phyloP scores from a whole-genome alignment of 768 basidiomycete genomes.

The Collybia sordida region DNA sequence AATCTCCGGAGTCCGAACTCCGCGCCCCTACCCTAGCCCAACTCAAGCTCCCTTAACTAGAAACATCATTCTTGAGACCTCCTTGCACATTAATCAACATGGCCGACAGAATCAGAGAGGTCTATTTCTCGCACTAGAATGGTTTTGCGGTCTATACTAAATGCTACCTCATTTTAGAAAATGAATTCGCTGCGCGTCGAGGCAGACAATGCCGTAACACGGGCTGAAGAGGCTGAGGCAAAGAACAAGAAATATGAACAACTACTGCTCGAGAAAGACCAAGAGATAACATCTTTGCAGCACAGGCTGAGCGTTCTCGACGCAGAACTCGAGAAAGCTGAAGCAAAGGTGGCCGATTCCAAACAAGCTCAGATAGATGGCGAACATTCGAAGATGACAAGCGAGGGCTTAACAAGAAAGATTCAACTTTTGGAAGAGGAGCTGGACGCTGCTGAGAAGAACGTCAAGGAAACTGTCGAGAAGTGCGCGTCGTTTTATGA shows the following conservation, averaged over 20 bases:
- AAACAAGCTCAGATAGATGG: conserved; percentile 69
- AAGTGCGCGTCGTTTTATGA: conserved; percentile 63
- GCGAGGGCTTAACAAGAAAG: conserved; percentile 78
- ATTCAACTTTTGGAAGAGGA: conserved; percentile 93
- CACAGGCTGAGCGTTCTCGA: conserved; percentile 71
- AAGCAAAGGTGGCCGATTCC: conserved; percentile 59
- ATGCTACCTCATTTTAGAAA: conserved; percentile 54
- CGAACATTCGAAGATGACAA: conserved; percentile 67
- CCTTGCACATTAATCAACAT: conserved; percentile 24
- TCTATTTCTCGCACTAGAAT: conserved; percentile 12
- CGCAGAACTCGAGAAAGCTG: conserved; percentile 66
- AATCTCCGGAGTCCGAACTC: conserved; percentile 25
- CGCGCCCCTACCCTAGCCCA: conserved; percentile 20
- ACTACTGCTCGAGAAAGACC: conserved; percentile 74
- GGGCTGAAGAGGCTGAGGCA: conserved; percentile 86
- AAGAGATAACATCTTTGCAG: conserved; percentile 78
- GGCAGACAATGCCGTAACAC: conserved; percentile 75
- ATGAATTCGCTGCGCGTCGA: conserved; percentile 76
- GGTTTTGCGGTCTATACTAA: background rate
- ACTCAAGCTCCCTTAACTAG: conserved; percentile 14
- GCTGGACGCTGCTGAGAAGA: conserved; percentile 94
- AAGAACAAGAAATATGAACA: conserved; percentile 82
- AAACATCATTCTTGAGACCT: conserved; percentile 13
- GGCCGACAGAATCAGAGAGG: conserved; percentile 56
- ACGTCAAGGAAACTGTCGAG: conserved; percentile 93